A percentile compares a stretch with the other conserved stretches of the same genome.
Conservation (phyloP, 768 basidiomycete species). For the Boletus rex-veris region DNA sequence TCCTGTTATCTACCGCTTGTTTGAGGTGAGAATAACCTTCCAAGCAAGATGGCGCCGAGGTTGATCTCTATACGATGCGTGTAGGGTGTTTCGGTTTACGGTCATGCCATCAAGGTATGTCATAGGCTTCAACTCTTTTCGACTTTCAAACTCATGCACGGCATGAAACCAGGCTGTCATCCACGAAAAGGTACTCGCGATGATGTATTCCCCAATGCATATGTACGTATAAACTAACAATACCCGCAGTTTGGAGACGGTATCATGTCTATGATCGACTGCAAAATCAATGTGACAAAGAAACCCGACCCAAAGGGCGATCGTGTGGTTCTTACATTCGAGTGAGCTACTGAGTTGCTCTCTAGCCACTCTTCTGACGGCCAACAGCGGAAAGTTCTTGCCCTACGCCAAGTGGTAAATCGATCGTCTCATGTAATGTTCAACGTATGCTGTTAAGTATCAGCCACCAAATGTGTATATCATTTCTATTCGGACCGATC, state of each 20-base stretch:
- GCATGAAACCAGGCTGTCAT: slow-evolving; percentile 52
- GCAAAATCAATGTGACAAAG: slow-evolving; percentile 61
- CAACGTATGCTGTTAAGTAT: neutral
- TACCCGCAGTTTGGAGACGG: slow-evolving; percentile 70
- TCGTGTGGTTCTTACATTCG: slow-evolving; percentile 74
- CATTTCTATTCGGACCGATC: neutral
- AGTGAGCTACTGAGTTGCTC: slow-evolving; percentile 45
- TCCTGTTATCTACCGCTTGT: slow-evolving; percentile 78
- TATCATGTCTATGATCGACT: slow-evolving; percentile 89
- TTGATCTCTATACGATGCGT: neutral
- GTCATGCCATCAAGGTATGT: slow-evolving; percentile 70
- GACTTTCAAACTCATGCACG: neutral
- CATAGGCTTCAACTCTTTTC: neutral
- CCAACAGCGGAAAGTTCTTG: slow-evolving; percentile 68
- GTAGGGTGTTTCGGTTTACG: slow-evolving; percentile 72
- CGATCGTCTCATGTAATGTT: neutral
- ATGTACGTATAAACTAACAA: neutral
- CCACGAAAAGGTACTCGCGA: slow-evolving; percentile 59
- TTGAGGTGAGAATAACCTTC: slow-evolving; percentile 50
- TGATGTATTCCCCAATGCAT: neutral
- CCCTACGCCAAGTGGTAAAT: slow-evolving; percentile 67
- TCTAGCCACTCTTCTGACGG: neutral
- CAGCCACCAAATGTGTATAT: neutral
- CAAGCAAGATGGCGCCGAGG: neutral
- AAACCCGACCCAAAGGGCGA: slow-evolving; percentile 79